Percentiles rank a stretch among this genome's conserved stretches.
Evolutionary conservation across 352 stramenopile species (phyloP).

Genomic region (Globisporangium spinosum): DNA sequence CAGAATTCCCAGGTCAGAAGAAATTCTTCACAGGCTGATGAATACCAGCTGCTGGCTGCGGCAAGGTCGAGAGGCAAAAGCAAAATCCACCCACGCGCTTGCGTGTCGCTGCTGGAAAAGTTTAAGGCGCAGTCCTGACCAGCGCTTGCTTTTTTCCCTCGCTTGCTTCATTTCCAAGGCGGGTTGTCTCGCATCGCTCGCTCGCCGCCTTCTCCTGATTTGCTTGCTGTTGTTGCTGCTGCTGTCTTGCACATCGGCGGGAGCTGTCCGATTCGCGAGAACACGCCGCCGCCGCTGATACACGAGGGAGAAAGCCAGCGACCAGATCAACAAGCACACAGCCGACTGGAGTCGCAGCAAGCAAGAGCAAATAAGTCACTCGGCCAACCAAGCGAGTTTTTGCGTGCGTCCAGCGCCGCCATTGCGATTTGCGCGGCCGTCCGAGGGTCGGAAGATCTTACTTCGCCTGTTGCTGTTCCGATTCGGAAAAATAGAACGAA

Average conservation of each 20-base stretch:
- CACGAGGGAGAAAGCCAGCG: too few species aligned
- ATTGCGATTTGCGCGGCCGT: not conserved
- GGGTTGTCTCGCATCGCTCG: not conserved
- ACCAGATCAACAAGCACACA: not conserved
- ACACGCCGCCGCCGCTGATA: not conserved
- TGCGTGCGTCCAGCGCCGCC: not conserved
- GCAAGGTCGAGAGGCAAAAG: conserved; percentile 4
- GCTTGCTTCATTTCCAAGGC: not conserved
- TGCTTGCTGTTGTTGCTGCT: not conserved
- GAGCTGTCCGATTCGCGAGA: not conserved
- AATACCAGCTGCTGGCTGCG: not conserved
- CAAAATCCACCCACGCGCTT: not conserved
- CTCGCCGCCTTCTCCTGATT: not conserved
- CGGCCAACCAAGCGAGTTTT: not conserved
- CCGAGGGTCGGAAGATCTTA: conserved; percentile 2
- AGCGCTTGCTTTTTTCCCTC: not conserved
- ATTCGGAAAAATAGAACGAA: conserved; percentile 13
- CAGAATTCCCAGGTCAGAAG: too few species aligned
- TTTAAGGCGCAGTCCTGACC: not conserved
- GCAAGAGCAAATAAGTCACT: not conserved
- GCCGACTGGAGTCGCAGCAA: not conserved
- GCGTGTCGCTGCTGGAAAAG: not conserved
- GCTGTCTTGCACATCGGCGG: not conserved
- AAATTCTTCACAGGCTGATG: too few species aligned
- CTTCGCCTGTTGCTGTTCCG: not conserved